phyloP scores from a whole-genome alignment of 176 grass and related monocot species.

The Areca catechu region DNA sequence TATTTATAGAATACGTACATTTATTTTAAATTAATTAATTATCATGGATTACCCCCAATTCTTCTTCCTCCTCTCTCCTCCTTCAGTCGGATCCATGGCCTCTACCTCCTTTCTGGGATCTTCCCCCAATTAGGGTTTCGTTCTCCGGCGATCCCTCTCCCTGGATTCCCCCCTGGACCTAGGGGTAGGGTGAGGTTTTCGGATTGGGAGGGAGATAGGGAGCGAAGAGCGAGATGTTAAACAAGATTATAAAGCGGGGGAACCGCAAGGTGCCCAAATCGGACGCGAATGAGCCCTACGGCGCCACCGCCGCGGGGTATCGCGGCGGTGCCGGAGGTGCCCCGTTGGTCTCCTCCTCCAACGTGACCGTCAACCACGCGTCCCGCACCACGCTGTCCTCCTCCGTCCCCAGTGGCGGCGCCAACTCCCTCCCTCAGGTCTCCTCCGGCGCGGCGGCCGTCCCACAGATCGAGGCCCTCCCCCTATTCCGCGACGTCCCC shows the following conservation, averaged over 20 bases:
- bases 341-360: neutral
- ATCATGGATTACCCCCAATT: too few species aligned
- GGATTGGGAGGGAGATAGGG: neutral
- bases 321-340: neutral
- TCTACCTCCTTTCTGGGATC: too few species aligned
- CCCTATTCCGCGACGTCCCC: conserved; percentile 7
- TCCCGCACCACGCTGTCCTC: conserved; percentile 1
- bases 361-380: conserved; percentile 15
- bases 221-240: neutral
- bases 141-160: too few species aligned
- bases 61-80: too few species aligned
- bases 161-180: too few species aligned
- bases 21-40: too few species aligned
- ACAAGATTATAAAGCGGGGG: conserved; percentile 12
- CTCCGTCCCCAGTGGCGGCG: neutral
- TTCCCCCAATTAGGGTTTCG: too few species aligned
- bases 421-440: too few species aligned
- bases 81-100: too few species aligned
- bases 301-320: neutral
- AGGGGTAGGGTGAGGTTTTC: too few species aligned
- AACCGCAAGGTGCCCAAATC: conserved; percentile 9
- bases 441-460: neutral
- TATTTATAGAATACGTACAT: too few species aligned
- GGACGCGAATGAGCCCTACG: neutral
- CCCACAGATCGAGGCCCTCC: conserved; percentile 9